phyloP scores from a whole-genome alignment of 1,284 basidiomycete species.

The Puccinia coronata region DNA sequence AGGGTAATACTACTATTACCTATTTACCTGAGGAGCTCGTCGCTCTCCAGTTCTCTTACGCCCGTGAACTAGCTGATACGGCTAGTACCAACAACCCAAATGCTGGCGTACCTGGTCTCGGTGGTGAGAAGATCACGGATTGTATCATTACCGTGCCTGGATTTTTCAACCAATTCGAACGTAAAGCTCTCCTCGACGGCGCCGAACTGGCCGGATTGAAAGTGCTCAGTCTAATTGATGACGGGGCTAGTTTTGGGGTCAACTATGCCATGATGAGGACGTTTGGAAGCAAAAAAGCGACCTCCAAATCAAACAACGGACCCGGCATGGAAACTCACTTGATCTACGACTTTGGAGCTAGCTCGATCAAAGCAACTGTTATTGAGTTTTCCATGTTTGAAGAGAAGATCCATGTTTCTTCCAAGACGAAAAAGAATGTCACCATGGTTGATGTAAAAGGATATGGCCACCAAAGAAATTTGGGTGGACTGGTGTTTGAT shows the following conservation, averaged over 20 bases:
- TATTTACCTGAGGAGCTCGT: constrained; percentile 82
- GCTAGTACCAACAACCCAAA: constrained; percentile 62
- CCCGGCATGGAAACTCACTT: constrained; percentile 71
- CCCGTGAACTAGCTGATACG: constrained; percentile 80
- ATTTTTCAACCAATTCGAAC: constrained; percentile 81
- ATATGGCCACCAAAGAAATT: constrained; percentile 75
- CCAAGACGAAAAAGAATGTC: constrained; percentile 66
- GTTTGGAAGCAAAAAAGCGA: constrained; percentile 63
- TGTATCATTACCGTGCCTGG: constrained; percentile 79
- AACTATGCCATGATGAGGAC: constrained; percentile 95
- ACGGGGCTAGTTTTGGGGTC: constrained; percentile 75
- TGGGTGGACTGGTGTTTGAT: constrained; percentile 82
- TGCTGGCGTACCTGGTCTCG: constrained; percentile 35
- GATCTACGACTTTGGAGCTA: constrained; percentile 90
- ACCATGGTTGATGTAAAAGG: constrained; percentile 76
- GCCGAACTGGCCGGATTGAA: constrained; percentile 84
- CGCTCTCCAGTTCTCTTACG: constrained; percentile 89
- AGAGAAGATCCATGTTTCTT: constrained; percentile 56
- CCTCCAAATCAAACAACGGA: constrained; percentile 28
- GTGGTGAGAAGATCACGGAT: constrained; percentile 72
- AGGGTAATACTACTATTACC: constrained; percentile 20
- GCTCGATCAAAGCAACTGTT: constrained; percentile 81
- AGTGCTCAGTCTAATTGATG: constrained; percentile 81
- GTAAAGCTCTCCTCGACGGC: constrained; percentile 85
- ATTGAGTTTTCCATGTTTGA: constrained; percentile 70